phyloP scores from a whole-genome alignment of 345 rosid genomes.

The Salix suchowensis region DNA sequence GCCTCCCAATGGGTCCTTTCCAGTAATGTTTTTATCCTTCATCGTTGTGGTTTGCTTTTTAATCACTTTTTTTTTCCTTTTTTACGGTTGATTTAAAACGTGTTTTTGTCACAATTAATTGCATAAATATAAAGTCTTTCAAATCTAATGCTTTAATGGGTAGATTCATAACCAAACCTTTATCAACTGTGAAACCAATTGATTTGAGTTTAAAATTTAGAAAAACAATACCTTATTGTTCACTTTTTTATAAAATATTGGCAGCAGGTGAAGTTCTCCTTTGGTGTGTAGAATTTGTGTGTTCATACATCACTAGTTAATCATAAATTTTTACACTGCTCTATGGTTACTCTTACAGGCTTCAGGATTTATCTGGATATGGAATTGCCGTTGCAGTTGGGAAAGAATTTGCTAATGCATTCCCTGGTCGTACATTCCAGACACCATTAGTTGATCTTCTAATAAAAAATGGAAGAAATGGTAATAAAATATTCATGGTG shows the following conservation, averaged over 20 bases:
- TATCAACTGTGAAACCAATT: too few species aligned
- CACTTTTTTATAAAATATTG: too few species aligned
- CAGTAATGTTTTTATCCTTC: conserved; percentile 56
- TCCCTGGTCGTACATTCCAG: conserved; percentile 52
- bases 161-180: too few species aligned
- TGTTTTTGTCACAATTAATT: too few species aligned
- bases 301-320: too few species aligned
- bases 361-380: conserved; percentile 84
- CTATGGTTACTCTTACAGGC: conserved; percentile 46
- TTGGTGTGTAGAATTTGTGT: too few species aligned
- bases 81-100: too few species aligned
- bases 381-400: conserved; percentile 69
- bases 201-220: too few species aligned
- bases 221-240: too few species aligned
- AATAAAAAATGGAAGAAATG: conserved; percentile 73
- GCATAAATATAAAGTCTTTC: too few species aligned
- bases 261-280: too few species aligned
- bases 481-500: conserved; percentile 27
- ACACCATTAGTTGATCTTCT: conserved; percentile 69
- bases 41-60: background rate
- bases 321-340: background rate
- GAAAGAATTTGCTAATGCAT: conserved; percentile 55
- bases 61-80: background rate
- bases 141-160: too few species aligned
- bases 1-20: conserved; percentile 94